Evolutionary conservation across 2,329 filamentous ascomycete genomes (phyloP).

Genomic region (Aspergillaceae sp.): DNA sequence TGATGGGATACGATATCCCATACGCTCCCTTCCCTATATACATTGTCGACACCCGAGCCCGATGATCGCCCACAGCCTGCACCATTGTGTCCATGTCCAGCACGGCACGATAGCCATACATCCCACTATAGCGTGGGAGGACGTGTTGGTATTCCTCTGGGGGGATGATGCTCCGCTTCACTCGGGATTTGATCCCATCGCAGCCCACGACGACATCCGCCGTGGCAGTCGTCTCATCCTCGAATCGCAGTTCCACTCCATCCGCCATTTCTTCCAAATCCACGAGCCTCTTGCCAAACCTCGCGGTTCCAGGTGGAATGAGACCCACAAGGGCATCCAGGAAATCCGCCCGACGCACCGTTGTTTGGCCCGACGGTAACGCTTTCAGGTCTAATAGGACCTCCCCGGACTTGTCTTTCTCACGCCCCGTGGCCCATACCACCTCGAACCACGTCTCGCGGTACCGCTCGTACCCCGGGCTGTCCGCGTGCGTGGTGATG

Average conservation of each 20-base stretch:
- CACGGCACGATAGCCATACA: constrained; percentile 28
- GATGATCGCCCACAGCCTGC: constrained; percentile 23
- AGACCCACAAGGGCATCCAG: constrained; percentile 24
- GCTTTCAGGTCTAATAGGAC: constrained; percentile 24
- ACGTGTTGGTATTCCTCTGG: constrained; percentile 11
- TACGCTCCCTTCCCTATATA: constrained; percentile 25
- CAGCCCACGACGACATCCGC: constrained; percentile 29
- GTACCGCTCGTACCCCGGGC: constrained; percentile 21
- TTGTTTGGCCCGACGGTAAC: constrained; percentile 22
- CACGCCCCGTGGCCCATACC: constrained; percentile 16
- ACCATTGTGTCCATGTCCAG: constrained; percentile 28
- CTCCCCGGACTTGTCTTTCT: constrained; percentile 12
- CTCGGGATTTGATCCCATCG: constrained; percentile 27
- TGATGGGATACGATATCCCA: constrained; percentile 27
- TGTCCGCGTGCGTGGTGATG: constrained; percentile 26
- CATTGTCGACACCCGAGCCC: constrained; percentile 21
- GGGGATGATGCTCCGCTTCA: constrained; percentile 20
- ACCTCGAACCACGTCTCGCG: constrained; percentile 27
- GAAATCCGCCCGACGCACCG: constrained; percentile 25
- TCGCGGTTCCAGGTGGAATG: constrained; percentile 20
- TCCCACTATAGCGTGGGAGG: constrained; percentile 23
- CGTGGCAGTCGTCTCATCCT: constrained; percentile 20
- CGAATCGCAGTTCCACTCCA: constrained; percentile 17
- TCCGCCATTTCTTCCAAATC: constrained; percentile 8
- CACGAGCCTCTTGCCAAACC: constrained; percentile 27